Base-by-base conservation (phyloP, 805 yeast species). In the Priceomyces carsonii region DNA sequence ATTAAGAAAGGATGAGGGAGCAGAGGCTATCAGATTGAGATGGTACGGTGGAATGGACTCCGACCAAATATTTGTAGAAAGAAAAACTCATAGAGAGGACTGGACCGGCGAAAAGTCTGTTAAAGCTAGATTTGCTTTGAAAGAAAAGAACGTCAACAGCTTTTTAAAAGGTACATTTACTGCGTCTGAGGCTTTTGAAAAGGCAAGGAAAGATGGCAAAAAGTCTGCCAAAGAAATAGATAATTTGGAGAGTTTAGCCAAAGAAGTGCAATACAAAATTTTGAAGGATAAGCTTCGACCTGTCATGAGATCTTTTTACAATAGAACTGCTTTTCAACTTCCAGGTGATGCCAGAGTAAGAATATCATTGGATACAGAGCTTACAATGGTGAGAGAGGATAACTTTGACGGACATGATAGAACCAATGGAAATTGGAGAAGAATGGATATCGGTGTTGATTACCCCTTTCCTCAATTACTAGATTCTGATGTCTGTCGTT, bases 61-160 rank as follows among this genome's bases (percentile, higher is more conserved):
- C 2, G 96, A 91, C 49, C 86, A 85, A 26, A 86, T 91, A 37
- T 93, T 93, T 45, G 95, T 91, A 31, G 99, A 93, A 66, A 79
- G 99, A 63, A 93, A 93, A 63, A 93, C 99, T 5, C 99, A 93
- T 59, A 79, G 99, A 63, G 99, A 93, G 63, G 99, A 93, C 69
- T 91, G 99, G 99, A 93, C 99, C 3, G 99, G 99, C 50, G 99
- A 93, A 62, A 91, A 91, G 65, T 87, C 96, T n/a, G 99, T 93
- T 46, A 93, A 93, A 66, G 98, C 98, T 4, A 78, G 99, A 60
- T 93, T 93, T 64, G 82, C 91, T 14, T 66, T 93, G 47, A 93
- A 90, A 61, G 99, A 93, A 60, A 87, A 84, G 59, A 77, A 88
- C 55, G 89, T 91, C 33, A 93, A 93, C 57, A 79, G 80, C 33